These are phyloP conservation scores for Uncinocarpus reesii DNA, from an alignment of 2,329 filamentous ascomycete species.

Conservation along the genomic window DNA sequence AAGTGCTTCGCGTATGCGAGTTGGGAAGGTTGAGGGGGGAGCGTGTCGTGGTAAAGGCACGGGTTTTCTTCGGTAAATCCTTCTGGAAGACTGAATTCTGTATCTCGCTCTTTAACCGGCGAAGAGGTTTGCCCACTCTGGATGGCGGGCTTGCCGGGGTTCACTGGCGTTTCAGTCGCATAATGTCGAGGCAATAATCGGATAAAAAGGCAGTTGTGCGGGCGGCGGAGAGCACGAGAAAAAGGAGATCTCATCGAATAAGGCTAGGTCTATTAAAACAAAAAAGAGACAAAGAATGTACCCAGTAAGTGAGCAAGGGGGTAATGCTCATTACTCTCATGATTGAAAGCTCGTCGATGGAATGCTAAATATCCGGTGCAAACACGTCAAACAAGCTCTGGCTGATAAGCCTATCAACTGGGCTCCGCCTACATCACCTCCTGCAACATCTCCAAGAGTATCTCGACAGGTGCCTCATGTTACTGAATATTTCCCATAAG, in stretches of 20 bases:
- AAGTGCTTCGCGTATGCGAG: conserved; percentile 38
- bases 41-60: conserved; percentile 43
- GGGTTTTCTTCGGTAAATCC: neutral
- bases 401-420: conserved; percentile 3
- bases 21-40: conserved; percentile 35
- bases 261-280: neutral
- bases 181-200: neutral
- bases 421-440: neutral
- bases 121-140: neutral
- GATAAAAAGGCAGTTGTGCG: neutral
- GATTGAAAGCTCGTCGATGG: too few relatives aligned
- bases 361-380: too few relatives aligned
- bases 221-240: neutral
- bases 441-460: too few relatives aligned
- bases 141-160: neutral
- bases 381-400: conserved; percentile 9
- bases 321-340: too few relatives aligned
- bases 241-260: conserved; percentile 5
- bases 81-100: neutral
- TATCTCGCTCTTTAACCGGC: neutral
- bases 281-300: too few relatives aligned
- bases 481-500: too few relatives aligned
- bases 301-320: too few relatives aligned
- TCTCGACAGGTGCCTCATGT: too few relatives aligned
- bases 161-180: neutral